A percentile compares a stretch with the other conserved stretches of the same genome.
These are phyloP conservation scores for Candida nitratophila DNA, from an alignment of 805 yeast species.

Conservation along the genomic window DNA sequence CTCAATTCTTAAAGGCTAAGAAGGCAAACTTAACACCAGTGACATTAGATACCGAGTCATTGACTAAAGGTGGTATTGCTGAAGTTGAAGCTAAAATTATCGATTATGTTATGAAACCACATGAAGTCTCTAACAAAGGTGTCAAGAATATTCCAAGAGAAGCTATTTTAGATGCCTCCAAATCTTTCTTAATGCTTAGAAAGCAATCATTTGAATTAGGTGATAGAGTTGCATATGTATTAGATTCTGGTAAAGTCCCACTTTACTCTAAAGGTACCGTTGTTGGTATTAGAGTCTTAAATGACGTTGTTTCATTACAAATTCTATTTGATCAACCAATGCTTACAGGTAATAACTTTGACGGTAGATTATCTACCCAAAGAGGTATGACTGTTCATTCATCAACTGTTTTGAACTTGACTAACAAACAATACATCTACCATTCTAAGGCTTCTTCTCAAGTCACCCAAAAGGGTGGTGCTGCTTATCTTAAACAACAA, in stretches of 20 bases:
- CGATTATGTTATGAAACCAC: slow-evolving; percentile 36
- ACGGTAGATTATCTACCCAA: slow-evolving; percentile 66
- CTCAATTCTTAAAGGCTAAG: slow-evolving; percentile 41
- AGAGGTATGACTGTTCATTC: slow-evolving; percentile 85
- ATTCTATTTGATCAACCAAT: slow-evolving; percentile 80
- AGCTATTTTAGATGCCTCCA: slow-evolving; percentile 72
- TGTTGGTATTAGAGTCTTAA: slow-evolving; percentile 52
- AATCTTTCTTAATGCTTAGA: slow-evolving; percentile 63
- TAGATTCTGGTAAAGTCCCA: slow-evolving; percentile 86
- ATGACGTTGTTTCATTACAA: slow-evolving; percentile 59
- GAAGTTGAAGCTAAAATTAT: slow-evolving; percentile 60
- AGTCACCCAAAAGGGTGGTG: slow-evolving; percentile 20
- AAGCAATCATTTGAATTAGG: slow-evolving; percentile 79
- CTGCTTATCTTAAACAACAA: slow-evolving; percentile 11
- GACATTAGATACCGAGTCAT: slow-evolving; percentile 68
- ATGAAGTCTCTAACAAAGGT: slow-evolving; percentile 42
- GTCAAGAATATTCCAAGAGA: slow-evolving; percentile 78
- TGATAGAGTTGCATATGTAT: slow-evolving; percentile 81
- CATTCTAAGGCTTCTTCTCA: slow-evolving; percentile 59
- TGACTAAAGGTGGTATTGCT: slow-evolving; percentile 57
- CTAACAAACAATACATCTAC: slow-evolving; percentile 67
- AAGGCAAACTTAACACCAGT: slow-evolving; percentile 49
- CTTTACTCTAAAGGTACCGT: slow-evolving; percentile 86
- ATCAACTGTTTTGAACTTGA: slow-evolving; percentile 69
- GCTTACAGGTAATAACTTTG: slow-evolving; percentile 75